Evolutionary conservation across 192 early-diverging fungal genomes (phyloP), one percentile per base, ranked within the genome.

Genomic region (Coemansia umbellata): DNA sequence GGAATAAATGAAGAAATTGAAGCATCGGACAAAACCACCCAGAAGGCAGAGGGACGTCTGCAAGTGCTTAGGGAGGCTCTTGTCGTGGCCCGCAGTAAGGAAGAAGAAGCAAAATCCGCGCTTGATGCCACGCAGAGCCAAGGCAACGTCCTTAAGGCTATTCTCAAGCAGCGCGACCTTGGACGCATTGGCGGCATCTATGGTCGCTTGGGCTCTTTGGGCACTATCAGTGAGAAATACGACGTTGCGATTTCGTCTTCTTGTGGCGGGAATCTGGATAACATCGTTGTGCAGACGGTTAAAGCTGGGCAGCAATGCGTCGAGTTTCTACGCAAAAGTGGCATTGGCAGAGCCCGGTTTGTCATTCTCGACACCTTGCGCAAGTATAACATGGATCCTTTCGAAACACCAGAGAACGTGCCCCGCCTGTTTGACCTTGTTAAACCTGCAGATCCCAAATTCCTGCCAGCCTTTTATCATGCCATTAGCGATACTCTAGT

Each of bases 201-300:
- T 55, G 88, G 88, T 37, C 86, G 97, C 7, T 78, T 99, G 17
- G 97, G 97, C n/a, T 88, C 92, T 51, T 74, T 99, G n/a, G 97
- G 95, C 21, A 85, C 89, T 1, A 95, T 99, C 58, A 89, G 91
- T 43, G 87, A 89, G 48, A 86, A 85, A 65, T 99, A 94, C 55
- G 97, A 98, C 68, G 86, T 98, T 6, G 96, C 96, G 0, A 85
- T 97, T 14, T 95, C 94, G 3, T 97, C 93, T 3, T 87, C 92
- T 0, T 95, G 91, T 41, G 80, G 82, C 15, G 71, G 78, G 9
- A 36, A 49, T 5, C 78, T 99, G 50, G 85, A 96, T 44, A 80
- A 86, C 44, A 93, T 99, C 62, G 89, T 99, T 0, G 94, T 95
- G 23, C 93, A 94, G 33, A 84, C 83, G 2, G 95, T 97, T 6